A percentile compares a stretch with the other conserved stretches of the same genome.
Conservation (phyloP, 2,329 filamentous ascomycete genomes). For the Penicillium sp. region DNA sequence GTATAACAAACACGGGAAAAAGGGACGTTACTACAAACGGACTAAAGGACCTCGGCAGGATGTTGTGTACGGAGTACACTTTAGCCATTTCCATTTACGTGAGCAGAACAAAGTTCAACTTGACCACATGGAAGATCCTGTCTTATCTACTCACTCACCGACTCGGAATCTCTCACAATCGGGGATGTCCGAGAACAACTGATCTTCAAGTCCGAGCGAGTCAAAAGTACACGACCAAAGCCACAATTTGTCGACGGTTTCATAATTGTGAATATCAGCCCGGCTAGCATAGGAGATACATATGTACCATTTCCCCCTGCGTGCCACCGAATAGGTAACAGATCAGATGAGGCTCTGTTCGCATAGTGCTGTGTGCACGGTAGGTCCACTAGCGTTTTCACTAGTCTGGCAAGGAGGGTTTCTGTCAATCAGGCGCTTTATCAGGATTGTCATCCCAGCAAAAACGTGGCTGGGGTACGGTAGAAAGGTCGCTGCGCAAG, state of each 20-base stretch:
- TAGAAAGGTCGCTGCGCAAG: background rate
- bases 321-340: background rate
- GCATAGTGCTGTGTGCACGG: slow-evolving; percentile 3
- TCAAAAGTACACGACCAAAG: background rate
- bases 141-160: background rate
- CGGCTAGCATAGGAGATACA: background rate
- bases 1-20: background rate
- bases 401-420: slow-evolving; percentile 2
- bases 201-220: background rate
- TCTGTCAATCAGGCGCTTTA: background rate
- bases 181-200: background rate
- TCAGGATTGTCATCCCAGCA: background rate
- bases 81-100: background rate
- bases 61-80: background rate
- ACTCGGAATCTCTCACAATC: background rate
- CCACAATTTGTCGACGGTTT: background rate
- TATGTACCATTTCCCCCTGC: background rate
- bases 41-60: background rate
- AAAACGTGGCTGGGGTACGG: background rate
- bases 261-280: background rate
- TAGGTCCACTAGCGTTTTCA: slow-evolving; percentile 1
- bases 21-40: background rate
- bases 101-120: background rate
- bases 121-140: background rate
- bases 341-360: slow-evolving; percentile 7